A percentile compares a stretch with the other conserved stretches of the same genome.
Evolutionary conservation across 305 asterid species (phyloP).

Genomic region (Plantago coronopus): DNA sequence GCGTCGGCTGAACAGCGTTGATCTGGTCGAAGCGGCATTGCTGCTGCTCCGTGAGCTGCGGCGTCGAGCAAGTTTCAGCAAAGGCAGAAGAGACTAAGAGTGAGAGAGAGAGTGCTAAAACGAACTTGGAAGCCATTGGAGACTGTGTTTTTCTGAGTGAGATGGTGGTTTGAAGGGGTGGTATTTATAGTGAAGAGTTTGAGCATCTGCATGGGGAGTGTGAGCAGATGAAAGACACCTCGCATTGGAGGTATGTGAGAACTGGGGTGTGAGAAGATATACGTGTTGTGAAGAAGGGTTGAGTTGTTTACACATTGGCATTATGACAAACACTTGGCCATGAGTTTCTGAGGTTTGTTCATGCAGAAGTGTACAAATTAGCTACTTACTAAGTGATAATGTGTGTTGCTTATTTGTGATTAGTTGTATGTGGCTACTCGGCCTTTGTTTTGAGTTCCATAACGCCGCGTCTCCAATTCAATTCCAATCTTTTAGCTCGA

Average conservation of each 20-base stretch:
- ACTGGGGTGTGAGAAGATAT: slow-evolving; percentile 4
- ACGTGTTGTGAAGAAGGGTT: slow-evolving; percentile 37
- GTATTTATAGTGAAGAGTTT: slow-evolving; percentile 28
- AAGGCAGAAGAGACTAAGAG: slow-evolving; percentile 32
- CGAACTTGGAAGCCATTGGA: slow-evolving; percentile 34
- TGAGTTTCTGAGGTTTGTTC: slow-evolving; percentile 4
- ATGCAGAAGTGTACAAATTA: slow-evolving; percentile 14
- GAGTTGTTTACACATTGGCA: slow-evolving; percentile 34
- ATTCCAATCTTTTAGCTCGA: too few species aligned
- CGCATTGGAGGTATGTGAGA: slow-evolving; percentile 19
- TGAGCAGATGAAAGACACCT: slow-evolving; percentile 34
- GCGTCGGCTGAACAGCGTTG: slow-evolving; percentile 39
- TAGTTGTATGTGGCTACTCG: not conserved
- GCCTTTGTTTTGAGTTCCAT: not conserved
- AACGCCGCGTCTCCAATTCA: too few species aligned
- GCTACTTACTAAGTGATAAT: not conserved
- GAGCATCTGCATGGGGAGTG: slow-evolving; percentile 39
- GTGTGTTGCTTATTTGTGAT: too few species aligned
- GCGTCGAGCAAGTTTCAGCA: slow-evolving; percentile 11
- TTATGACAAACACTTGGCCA: slow-evolving; percentile 45
- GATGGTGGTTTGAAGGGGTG: not conserved
- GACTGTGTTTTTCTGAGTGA: slow-evolving; percentile 1
- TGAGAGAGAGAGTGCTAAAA: slow-evolving; percentile 32
- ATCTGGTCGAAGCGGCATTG: slow-evolving; percentile 60
- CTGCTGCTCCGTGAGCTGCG: slow-evolving; percentile 37